Conservation (phyloP, 2,329 filamentous ascomycete genomes). For the Colletotrichum spinosum region DNA sequence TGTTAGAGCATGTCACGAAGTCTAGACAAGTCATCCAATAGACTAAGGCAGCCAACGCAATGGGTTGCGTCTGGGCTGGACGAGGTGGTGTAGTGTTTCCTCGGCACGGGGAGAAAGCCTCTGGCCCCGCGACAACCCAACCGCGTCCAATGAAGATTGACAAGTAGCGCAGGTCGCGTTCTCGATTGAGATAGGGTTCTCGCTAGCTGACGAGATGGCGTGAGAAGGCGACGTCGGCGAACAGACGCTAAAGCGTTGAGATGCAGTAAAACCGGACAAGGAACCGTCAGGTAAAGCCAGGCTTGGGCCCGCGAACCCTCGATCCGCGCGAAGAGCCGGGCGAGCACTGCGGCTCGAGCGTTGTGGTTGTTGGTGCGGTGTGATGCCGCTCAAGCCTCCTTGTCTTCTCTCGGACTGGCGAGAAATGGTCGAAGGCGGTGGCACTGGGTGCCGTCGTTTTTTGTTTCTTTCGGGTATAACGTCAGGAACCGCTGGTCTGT, state of each 20-base stretch:
- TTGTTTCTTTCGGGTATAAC: slow-evolving; percentile 10
- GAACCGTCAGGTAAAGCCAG: slow-evolving; percentile 6
- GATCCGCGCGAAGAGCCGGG: not conserved
- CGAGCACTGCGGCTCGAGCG: slow-evolving; percentile 32
- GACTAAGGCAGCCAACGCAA: not conserved
- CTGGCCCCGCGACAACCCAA: not conserved
- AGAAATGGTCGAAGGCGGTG: slow-evolving; percentile 3
- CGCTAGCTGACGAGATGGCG: slow-evolving; percentile 19
- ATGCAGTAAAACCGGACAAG: slow-evolving; percentile 9
- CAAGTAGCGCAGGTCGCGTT: slow-evolving; percentile 6
- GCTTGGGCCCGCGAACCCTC: not conserved
- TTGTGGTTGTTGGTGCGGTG: slow-evolving; percentile 25
- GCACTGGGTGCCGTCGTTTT: not conserved
- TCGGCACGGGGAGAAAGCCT: too few relatives aligned
- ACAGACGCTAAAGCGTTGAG: slow-evolving; percentile 30
- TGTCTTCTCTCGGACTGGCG: not conserved
- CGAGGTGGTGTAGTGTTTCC: too few relatives aligned
- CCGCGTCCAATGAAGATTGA: slow-evolving; percentile 9
- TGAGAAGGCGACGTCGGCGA: slow-evolving; percentile 26
- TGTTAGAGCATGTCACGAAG: slow-evolving; percentile 6
- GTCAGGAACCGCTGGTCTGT: slow-evolving; percentile 22
- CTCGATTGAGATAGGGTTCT: slow-evolving; percentile 24
- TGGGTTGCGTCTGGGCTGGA: not conserved
- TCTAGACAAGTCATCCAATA: not conserved
- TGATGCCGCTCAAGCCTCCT: slow-evolving; percentile 15